Percentiles rank a stretch among this genome's conserved stretches.
Evolutionary conservation across 495 filamentous ascomycete genomes (phyloP).

Genomic region (Aspergillus incahuasiensis): DNA sequence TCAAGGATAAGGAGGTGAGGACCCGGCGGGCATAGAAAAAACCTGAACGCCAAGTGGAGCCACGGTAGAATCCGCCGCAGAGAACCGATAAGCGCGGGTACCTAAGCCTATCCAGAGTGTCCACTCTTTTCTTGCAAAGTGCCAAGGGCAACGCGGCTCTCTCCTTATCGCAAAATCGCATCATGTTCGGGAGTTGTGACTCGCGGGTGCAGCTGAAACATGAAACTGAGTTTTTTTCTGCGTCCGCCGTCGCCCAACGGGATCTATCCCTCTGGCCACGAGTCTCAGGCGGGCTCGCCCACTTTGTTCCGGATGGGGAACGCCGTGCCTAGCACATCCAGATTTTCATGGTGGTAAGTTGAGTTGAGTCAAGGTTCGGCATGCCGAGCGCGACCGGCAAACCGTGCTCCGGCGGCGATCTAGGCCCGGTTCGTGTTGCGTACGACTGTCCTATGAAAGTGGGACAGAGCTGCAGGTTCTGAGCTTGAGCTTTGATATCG

Average conservation of each 20-base stretch:
- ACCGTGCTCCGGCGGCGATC: constrained; percentile 5
- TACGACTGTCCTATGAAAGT: not conserved
- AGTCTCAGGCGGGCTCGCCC: not conserved
- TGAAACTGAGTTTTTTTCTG: not conserved
- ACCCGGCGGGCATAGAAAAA: not conserved
- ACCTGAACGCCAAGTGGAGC: not conserved
- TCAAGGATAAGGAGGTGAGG: not conserved
- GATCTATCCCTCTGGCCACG: not conserved
- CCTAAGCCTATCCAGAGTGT: not conserved
- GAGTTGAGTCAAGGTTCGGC: constrained; percentile 8
- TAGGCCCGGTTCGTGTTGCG: not conserved
- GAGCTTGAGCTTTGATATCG: not conserved
- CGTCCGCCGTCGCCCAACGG: not conserved
- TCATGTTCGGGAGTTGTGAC: not conserved
- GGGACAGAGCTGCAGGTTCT: not conserved
- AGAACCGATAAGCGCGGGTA: not conserved
- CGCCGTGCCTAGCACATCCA: constrained; percentile 1
- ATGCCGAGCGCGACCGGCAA: constrained; percentile 18
- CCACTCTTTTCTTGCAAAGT: not conserved
- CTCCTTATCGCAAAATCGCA: not conserved
- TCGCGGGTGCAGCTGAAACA: not conserved
- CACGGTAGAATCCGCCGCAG: constrained; percentile 4
- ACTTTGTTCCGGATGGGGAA: constrained; percentile 16
- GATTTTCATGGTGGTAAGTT: not conserved
- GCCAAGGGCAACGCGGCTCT: not conserved